A percentile compares a stretch with the other conserved stretches of the same genome.
These are phyloP conservation scores for Dictyostelium brefeldianum DNA, from an alignment of 78 protist genomes.

Conservation along the genomic window DNA sequence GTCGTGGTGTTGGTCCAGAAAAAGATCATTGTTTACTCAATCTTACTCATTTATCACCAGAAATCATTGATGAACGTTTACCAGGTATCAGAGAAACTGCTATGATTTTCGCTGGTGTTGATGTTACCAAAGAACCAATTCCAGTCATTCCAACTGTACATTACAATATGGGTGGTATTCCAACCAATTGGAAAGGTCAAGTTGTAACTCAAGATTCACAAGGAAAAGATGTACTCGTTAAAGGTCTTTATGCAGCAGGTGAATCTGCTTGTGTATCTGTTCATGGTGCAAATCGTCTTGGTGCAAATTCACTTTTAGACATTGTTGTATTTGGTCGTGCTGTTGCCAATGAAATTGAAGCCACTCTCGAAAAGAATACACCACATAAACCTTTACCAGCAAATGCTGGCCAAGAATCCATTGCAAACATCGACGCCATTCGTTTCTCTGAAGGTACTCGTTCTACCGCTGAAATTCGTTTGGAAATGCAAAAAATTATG, in stretches of 20 bases:
- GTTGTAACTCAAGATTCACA: slow-evolving; percentile 59
- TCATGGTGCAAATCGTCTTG: slow-evolving; percentile 99
- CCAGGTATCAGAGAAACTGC: slow-evolving; percentile 99
- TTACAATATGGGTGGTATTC: slow-evolving; percentile 99
- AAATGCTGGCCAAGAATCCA: slow-evolving; percentile 93
- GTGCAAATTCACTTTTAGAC: slow-evolving; percentile 99
- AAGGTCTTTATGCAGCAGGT: slow-evolving; percentile 98
- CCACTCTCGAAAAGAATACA: slow-evolving; percentile 57
- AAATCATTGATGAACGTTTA: slow-evolving; percentile 92
- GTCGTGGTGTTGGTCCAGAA: slow-evolving; percentile 91
- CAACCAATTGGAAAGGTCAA: slow-evolving; percentile 97
- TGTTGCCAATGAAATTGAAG: slow-evolving; percentile 84
- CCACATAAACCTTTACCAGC: slow-evolving; percentile 84
- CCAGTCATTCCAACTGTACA: slow-evolving; percentile 99
- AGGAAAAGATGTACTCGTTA: slow-evolving; percentile 85
- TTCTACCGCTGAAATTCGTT: slow-evolving; percentile 92
- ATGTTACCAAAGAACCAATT: slow-evolving; percentile 99
- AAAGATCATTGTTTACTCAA: slow-evolving; percentile 98
- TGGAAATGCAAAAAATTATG: slow-evolving; percentile 94
- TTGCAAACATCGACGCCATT: slow-evolving; percentile 93
- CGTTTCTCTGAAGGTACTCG: slow-evolving; percentile 91
- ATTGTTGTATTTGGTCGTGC: slow-evolving; percentile 99
- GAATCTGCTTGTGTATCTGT: slow-evolving; percentile 98
- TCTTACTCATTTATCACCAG: slow-evolving; percentile 96
- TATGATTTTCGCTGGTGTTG: slow-evolving; percentile 99